These are phyloP conservation scores for Candida ipomoeae DNA, from an alignment of 805 yeast genomes.

Conservation along the genomic window DNA sequence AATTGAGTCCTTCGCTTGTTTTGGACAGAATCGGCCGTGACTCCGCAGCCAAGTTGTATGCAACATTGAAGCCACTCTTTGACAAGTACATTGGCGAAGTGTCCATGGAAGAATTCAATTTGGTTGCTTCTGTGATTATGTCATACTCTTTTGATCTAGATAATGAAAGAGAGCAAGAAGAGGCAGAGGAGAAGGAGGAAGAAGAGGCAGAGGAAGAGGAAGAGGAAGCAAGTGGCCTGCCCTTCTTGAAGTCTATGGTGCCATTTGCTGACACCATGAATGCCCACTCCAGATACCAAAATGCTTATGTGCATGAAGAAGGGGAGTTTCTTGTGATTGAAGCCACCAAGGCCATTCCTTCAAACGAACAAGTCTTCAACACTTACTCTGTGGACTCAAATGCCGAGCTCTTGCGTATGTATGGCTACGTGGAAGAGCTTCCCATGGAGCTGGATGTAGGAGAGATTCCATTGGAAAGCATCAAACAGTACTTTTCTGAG, in stretches of 20 bases:
- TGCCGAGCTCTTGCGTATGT: slow-evolving; percentile 82
- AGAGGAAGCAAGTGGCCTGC: slow-evolving; percentile 4
- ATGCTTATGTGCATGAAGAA: slow-evolving; percentile 64
- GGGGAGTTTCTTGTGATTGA: slow-evolving; percentile 60
- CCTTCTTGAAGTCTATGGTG: slow-evolving; percentile 75
- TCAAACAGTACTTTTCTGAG: slow-evolving; percentile 35
- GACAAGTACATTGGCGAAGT: slow-evolving; percentile 13
- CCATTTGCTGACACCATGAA: slow-evolving; percentile 90
- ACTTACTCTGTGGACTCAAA: slow-evolving; percentile 90
- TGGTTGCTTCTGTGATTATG: slow-evolving; percentile 77
- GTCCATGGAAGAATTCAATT: slow-evolving; percentile 57
- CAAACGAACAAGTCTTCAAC: slow-evolving; percentile 77
- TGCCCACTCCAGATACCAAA: slow-evolving; percentile 72
- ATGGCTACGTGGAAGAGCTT: slow-evolving; percentile 79
- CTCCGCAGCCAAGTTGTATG: slow-evolving; percentile 59
- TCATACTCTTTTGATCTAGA: slow-evolving; percentile 88
- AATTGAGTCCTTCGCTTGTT: slow-evolving; percentile 67
- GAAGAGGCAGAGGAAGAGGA: slow-evolving; percentile 13
- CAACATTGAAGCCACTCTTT: slow-evolving; percentile 12
- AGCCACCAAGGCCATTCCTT: slow-evolving; percentile 53
- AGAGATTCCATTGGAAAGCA: slow-evolving; percentile 52
- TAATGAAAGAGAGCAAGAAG: slow-evolving; percentile 21
- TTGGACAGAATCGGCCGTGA: slow-evolving; percentile 66
- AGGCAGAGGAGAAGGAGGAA: slow-evolving; percentile 17
- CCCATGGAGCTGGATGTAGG: slow-evolving; percentile 79